These are phyloP conservation scores for Boletus vinaceobasis DNA, from an alignment of 768 basidiomycete genomes.

Conservation along the genomic window DNA sequence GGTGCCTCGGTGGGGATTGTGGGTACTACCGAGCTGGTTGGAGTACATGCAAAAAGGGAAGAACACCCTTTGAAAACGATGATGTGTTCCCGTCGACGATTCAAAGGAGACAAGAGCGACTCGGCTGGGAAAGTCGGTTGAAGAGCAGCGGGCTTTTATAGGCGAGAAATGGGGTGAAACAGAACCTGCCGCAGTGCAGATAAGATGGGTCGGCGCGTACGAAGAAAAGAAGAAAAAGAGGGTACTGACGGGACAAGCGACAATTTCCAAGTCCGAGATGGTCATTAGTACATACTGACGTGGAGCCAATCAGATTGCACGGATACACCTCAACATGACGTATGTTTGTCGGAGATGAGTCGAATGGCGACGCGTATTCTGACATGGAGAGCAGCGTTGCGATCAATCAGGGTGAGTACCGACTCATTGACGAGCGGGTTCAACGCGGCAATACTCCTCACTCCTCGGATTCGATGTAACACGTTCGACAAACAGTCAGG, in stretches of 20 bases:
- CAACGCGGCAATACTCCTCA: background rate
- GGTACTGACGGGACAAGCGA: constrained; percentile 7
- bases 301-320: constrained; percentile 12
- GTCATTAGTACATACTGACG: background rate
- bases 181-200: background rate
- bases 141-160: constrained; percentile 24
- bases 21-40: constrained; percentile 85
- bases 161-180: constrained; percentile 19
- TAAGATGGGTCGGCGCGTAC: background rate
- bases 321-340: background rate
- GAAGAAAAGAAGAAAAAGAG: constrained; percentile 17
- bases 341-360: background rate
- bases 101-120: background rate
- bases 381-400: background rate
- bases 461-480: background rate
- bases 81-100: constrained; percentile 1
- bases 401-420: too few relatives aligned
- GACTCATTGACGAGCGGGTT: background rate
- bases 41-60: constrained; percentile 84
- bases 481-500: background rate
- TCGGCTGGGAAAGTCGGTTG: background rate
- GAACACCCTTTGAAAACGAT: constrained; percentile 22
- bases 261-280: constrained; percentile 20
- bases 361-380: background rate
- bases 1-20: constrained; percentile 84